Evolutionary conservation across 345 rosid species (phyloP), one percentile per base, ranked within the genome.

Genomic region (Draba incana): DNA sequence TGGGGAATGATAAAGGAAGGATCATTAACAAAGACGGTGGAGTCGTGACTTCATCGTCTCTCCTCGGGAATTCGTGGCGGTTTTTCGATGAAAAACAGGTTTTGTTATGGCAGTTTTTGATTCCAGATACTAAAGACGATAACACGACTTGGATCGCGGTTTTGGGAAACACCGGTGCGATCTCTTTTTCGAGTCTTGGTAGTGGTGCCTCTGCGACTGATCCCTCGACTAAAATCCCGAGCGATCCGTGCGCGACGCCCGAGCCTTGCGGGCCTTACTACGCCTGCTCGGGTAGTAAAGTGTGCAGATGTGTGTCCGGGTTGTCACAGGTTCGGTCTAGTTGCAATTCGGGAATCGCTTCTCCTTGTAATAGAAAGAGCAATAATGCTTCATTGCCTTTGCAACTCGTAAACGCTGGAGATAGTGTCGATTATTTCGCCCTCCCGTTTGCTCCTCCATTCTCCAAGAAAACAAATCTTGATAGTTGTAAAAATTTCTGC

Each of bases 71-170:
- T 70, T 87, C 99, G 3, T 94, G 99, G 99, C 79, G 77, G 38
- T 84, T 94, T 71, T 91, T 81, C 66, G 97, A 85, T 58, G 33
- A 61, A 35, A 79, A 72, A 73, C 80, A 77, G 57, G 78, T 35
- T 43, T 57, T 91, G 20, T 56, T 84, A 47, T 86, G 78, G 85
- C 97, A 87, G 39, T 91, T 84, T 72, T 10, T 68, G 14, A 68
- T 82, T 62, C 15, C 89, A 0, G 80, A 49, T 4, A 33, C 7
- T 43, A 59, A 53, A 27, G 78, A 82, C 62, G 78, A 64, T 10
- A 86, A 91, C 65, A 74, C 80, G 13, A 84, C 88, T 49, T 94
- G 92, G 98, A 77, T 83, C 42, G 96, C 88, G 0, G 90, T 86
- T 69, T 70, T 94, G 57, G 93, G 84, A 48, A 77, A 10, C 49